These are phyloP conservation scores for Saraca asoca DNA, from an alignment of 331 rosid species.

Conservation along the genomic window DNA sequence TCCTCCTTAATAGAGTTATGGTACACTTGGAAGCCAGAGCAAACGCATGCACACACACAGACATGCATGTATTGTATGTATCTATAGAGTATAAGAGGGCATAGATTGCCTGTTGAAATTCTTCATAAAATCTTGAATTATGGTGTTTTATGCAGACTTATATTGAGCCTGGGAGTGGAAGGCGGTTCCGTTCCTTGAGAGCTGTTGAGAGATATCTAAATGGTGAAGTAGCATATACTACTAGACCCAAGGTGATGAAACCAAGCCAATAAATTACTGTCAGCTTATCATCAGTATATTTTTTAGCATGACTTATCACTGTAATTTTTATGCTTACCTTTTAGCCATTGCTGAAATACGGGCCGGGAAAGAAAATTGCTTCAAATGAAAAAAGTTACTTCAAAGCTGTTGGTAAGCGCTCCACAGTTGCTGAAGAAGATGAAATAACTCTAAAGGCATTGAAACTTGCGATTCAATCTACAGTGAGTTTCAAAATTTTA, in stretches of 20 bases:
- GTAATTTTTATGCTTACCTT: conserved; percentile 34
- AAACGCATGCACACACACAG: not conserved
- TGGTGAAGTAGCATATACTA: conserved; percentile 24
- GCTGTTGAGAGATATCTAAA: conserved; percentile 48
- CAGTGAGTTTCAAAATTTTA: conserved; percentile 41
- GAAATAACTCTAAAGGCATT: conserved; percentile 18
- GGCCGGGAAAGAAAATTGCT: conserved; percentile 18
- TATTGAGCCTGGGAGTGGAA: conserved; percentile 47
- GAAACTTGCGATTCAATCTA: conserved; percentile 25
- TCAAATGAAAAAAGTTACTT: conserved; percentile 4
- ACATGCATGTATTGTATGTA: not conserved
- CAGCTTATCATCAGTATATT: conserved; percentile 23
- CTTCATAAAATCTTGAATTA: conserved; percentile 4
- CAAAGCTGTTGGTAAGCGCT: conserved; percentile 5
- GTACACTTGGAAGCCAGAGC: not conserved
- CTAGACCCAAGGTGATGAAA: conserved; percentile 42
- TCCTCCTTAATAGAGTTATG: not conserved
- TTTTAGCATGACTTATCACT: conserved; percentile 20
- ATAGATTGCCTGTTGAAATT: conserved; percentile 6
- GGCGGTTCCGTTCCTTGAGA: conserved; percentile 40
- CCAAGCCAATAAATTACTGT: conserved; percentile 24
- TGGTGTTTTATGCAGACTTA: conserved; percentile 44
- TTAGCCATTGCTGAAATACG: conserved; percentile 34
- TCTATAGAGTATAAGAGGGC: conserved; percentile 3
- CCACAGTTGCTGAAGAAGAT: conserved; percentile 29